Percentiles rank a stretch among this genome's conserved stretches.
Evolutionary conservation across 106 monocot genomes (phyloP).

Genomic region (Allium cepa): DNA sequence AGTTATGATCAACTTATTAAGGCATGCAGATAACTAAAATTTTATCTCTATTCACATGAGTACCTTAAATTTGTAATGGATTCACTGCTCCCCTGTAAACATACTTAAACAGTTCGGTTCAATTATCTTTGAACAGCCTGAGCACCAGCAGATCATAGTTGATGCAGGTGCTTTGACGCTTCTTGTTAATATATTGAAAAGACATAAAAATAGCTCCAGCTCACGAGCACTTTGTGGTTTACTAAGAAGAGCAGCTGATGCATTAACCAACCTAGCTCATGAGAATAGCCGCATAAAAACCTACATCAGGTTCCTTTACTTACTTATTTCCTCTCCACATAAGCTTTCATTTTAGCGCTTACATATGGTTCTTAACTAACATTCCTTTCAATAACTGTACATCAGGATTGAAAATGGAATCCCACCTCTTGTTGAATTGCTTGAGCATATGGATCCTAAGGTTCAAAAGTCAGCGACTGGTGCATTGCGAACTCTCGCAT

Average conservation of each 20-base stretch:
- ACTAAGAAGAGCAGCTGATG: slow-evolving; percentile 93
- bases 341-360: too few relatives aligned
- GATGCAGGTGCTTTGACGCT: slow-evolving; percentile 95
- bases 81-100: too few relatives aligned
- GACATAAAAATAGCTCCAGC: slow-evolving; percentile 39
- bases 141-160: slow-evolving; percentile 95
- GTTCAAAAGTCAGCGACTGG: slow-evolving; percentile 97
- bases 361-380: too few relatives aligned
- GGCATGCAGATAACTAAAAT: too few relatives aligned
- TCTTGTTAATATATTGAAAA: slow-evolving; percentile 77
- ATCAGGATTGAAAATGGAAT: slow-evolving; percentile 90
- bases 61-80: too few relatives aligned
- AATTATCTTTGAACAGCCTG: slow-evolving; percentile 57
- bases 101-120: too few relatives aligned
- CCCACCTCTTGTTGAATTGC: slow-evolving; percentile 92
- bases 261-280: slow-evolving; percentile 98
- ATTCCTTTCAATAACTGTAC: background rate
- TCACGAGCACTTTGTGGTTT: slow-evolving; percentile 66
- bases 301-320: slow-evolving; percentile 59
- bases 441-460: slow-evolving; percentile 83
- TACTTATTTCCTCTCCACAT: background rate
- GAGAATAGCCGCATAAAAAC: slow-evolving; percentile 96
- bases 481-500: slow-evolving; percentile 90
- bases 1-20: too few relatives aligned
- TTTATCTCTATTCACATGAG: too few relatives aligned